Evolutionary conservation across 129 eudicot genomes (phyloP).

Genomic region (Centrapalus pauciflorus): DNA sequence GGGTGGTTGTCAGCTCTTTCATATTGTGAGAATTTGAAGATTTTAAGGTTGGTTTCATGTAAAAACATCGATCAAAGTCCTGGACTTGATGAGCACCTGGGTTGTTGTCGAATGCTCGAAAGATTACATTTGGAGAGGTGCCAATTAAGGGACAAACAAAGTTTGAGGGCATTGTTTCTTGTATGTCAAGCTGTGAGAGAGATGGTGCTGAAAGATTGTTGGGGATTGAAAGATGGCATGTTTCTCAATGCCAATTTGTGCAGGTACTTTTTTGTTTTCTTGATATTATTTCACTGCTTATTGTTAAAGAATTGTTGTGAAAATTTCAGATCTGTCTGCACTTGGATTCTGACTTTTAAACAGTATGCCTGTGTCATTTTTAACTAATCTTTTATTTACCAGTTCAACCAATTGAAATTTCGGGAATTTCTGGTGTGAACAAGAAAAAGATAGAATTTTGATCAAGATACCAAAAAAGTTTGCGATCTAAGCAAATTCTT

Average conservation of each 20-base stretch:
- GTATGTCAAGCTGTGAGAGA: constrained; percentile 54
- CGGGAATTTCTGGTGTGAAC: not conserved
- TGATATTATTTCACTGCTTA: not conserved
- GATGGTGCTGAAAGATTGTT: constrained; percentile 53
- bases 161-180: constrained; percentile 61
- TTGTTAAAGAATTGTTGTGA: not conserved
- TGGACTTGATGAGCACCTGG: constrained; percentile 60
- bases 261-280: constrained; percentile 43
- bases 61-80: constrained; percentile 49
- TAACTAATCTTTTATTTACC: too few relatives aligned
- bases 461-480: not conserved
- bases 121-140: constrained; percentile 71
- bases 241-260: constrained; percentile 49
- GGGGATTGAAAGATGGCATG: constrained; percentile 73
- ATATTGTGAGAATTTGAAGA: constrained; percentile 70
- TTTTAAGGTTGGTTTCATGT: constrained; percentile 57
- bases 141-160: constrained; percentile 52
- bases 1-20: constrained; percentile 82
- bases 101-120: constrained; percentile 48
- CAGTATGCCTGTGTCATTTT: too few relatives aligned
- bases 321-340: not conserved
- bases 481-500: too few relatives aligned
- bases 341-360: too few relatives aligned
- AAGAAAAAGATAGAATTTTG: not conserved
- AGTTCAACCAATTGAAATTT: too few relatives aligned